Evolutionary conservation across 805 yeast species (phyloP), one percentile per base, ranked within the genome.

Genomic region (Yarrowia sp.): DNA sequence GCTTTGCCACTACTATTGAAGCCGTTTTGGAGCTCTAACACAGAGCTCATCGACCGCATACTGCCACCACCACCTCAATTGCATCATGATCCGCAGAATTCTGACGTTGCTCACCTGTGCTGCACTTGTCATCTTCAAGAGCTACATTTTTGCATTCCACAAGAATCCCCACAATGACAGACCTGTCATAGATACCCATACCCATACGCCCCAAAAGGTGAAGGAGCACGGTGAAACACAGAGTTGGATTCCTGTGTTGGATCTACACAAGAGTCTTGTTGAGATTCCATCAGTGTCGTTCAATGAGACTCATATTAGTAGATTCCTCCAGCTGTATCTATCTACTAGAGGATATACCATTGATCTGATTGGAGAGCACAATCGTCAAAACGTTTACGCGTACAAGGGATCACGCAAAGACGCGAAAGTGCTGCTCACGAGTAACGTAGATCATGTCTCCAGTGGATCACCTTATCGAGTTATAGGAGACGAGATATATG

Each of bases 401-500:
- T 53, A 53, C 43, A 53, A 53, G 35, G 58, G 58, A 16, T 5
- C n/a, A 8, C 22, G 58, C 8, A 19, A 38, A 16, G 58, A 53
- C 11, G 58, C 58, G 11, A 19, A 53, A 14, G 58, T 53, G 43
- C n/a, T 53, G 5, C 58, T 53, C 7, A 53, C 58, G 3, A 53
- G 58, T 7, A 36, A 53, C 8, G 41, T 53, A 5, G 58, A 53
- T 10, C 58, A 53, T 8, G 43, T 53, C 10, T 12, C 5, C 3
- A 12, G 19, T 8, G 26, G n/a, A 5, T 3, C 43, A 1, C 14
- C 58, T 4, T 53, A 53, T 19, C 10, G 38, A 1, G 43, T 53
- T n/a, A 38, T 53, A 3, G 58, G 19, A 15, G 32, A 11, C 8
- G 15, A 9, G 4, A 19, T 53, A 12, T 53, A 16, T 16, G 58